Evolutionary conservation across 164 flowering plant species (phyloP), one percentile per base, ranked within the genome.

Genomic region (Vitis cinerea): DNA sequence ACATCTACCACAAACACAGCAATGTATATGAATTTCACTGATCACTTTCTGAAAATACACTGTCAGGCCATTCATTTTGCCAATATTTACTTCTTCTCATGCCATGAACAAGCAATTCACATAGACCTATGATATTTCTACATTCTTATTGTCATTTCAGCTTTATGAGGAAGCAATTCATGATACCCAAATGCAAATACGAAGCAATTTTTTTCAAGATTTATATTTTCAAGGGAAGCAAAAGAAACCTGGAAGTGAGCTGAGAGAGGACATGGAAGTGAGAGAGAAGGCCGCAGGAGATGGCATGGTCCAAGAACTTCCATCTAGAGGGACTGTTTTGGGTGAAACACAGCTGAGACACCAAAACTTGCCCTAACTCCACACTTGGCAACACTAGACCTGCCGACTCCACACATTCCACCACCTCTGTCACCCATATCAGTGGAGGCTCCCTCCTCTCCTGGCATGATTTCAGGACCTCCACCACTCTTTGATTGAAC

Each of bases 221-320:
- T 23, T 23, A 23, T 2, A 23, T 23, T 23, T 23, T 37, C 19
- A 12, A 2, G 44, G 6, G 49, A 50, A 27, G 27, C 8, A 58
- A 60, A 0, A 11, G 47, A 47, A 51, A 81, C 89, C 88, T 83
- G 75, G 84, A 60, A 59, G 84, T 70, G 69, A 88, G 89, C n/a
- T 87, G 86, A 14, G 88, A 80, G 70, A 88, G 88, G 69, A 87
- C 65, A 8, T 87, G 93, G 10, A 87, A 74, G 8, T 90, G 79
- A 14, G 75, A 83, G 15, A 88, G 70, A 37, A 87, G 81, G 48
- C 79, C 72, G 12, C 86, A 81, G 49, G 83, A 66, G 59, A 88
- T 55, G 13, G 85, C 83, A 6, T 85, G 81, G 1, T 84, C 82
- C 9, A 88, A 54, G 37, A 83, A 83, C 71, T 85, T 88, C 93